Evolutionary conservation across 1,139 yeast genomes (phyloP).

Genomic region (Suhomyces bribrorum): DNA sequence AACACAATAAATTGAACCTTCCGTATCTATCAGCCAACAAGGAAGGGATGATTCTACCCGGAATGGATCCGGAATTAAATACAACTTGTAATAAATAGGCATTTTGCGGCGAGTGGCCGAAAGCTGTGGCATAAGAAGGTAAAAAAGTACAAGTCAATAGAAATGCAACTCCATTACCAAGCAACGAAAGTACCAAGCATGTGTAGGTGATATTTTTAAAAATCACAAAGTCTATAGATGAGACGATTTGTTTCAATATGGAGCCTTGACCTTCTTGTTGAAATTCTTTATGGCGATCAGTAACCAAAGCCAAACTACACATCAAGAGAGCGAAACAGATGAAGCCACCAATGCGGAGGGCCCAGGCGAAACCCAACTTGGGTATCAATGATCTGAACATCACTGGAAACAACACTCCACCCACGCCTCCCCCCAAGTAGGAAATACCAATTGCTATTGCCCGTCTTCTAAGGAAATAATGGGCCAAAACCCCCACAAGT

Average conservation of each 20-base stretch:
- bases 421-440: constrained; percentile 33
- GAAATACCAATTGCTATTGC: constrained; percentile 29
- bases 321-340: constrained; percentile 20
- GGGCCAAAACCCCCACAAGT: constrained; percentile 25
- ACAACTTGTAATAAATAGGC: constrained; percentile 30
- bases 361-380: constrained; percentile 33
- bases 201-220: constrained; percentile 29
- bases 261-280: constrained; percentile 2
- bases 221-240: constrained; percentile 29
- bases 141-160: constrained; percentile 27
- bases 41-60: constrained; percentile 34
- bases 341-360: constrained; percentile 28
- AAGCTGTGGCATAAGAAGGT: constrained; percentile 32
- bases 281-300: constrained; percentile 26
- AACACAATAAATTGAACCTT: constrained; percentile 30
- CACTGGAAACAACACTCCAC: constrained; percentile 31
- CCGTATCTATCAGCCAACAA: constrained; percentile 34
- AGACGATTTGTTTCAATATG: constrained; percentile 18
- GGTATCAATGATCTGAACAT: constrained; percentile 24
- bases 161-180: constrained; percentile 36
- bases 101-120: constrained; percentile 23
- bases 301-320: constrained; percentile 19
- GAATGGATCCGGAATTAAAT: constrained; percentile 31
- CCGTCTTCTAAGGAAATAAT: constrained; percentile 24
- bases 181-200: constrained; percentile 28